Evolutionary conservation across 2,329 filamentous ascomycete species (phyloP).

Genomic region (Metarhizium robertsii): DNA sequence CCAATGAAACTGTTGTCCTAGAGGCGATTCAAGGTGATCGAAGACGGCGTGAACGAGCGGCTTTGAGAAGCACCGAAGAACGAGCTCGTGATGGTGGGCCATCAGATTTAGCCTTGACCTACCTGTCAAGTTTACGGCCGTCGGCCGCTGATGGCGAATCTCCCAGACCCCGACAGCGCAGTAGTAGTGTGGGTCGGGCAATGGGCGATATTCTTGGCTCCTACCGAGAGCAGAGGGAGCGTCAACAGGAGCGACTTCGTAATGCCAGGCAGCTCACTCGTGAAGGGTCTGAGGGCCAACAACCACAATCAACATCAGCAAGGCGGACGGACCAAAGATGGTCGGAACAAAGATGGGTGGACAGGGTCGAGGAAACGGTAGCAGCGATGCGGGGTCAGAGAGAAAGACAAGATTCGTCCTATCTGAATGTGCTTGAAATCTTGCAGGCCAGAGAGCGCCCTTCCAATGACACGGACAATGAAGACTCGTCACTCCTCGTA

Average conservation of each 20-base stretch:
- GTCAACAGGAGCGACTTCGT: slow-evolving; percentile 23
- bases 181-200: slow-evolving; percentile 26
- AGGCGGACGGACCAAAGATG: slow-evolving; percentile 18
- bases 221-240: slow-evolving; percentile 28
- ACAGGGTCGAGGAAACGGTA: slow-evolving; percentile 25
- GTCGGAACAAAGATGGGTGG: slow-evolving; percentile 22
- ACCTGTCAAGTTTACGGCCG: slow-evolving; percentile 11
- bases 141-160: slow-evolving; percentile 14
- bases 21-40: slow-evolving; percentile 47
- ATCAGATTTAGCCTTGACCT: slow-evolving; percentile 11
- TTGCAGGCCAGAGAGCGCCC: slow-evolving; percentile 24
- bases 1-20: slow-evolving; percentile 46
- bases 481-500: slow-evolving; percentile 26
- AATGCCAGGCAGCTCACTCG: slow-evolving; percentile 23
- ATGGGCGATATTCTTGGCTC: slow-evolving; percentile 29
- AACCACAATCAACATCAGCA: background rate
- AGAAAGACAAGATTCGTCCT: slow-evolving; percentile 25
- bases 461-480: slow-evolving; percentile 21
- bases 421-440: slow-evolving; percentile 28
- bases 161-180: slow-evolving; percentile 23
- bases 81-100: slow-evolving; percentile 9
- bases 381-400: slow-evolving; percentile 26
- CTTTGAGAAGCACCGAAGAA: slow-evolving; percentile 18
- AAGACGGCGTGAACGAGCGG: slow-evolving; percentile 36
- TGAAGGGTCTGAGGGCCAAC: slow-evolving; percentile 11